A percentile compares a stretch with the other conserved stretches of the same genome.
Conservation (phyloP, 495 filamentous ascomycete genomes). For the Penicillium herquei region DNA sequence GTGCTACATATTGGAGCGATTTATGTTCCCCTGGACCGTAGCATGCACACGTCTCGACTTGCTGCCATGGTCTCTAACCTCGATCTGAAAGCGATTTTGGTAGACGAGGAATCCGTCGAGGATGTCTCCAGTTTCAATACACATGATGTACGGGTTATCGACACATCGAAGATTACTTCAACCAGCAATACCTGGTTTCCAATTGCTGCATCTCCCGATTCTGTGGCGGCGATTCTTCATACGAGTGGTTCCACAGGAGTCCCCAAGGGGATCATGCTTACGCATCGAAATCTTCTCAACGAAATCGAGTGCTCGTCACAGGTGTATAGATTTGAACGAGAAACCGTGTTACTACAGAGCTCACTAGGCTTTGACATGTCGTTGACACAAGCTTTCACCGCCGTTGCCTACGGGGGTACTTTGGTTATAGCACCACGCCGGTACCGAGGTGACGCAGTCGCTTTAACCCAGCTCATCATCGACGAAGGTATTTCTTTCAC, state of each 20-base stretch:
- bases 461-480: constrained; percentile 28
- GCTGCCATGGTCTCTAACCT: too few species aligned
- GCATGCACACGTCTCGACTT: too few species aligned
- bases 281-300: constrained; percentile 27
- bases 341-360: constrained; percentile 35
- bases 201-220: background rate
- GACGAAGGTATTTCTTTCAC: constrained; percentile 33
- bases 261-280: constrained; percentile 38
- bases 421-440: constrained; percentile 19
- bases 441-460: constrained; percentile 25
- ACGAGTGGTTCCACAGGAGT: constrained; percentile 37
- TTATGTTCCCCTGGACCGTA: too few species aligned
- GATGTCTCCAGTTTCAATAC: too few species aligned
- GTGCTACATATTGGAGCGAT: too few species aligned
- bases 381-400: constrained; percentile 26
- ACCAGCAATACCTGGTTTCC: too few species aligned
- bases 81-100: too few species aligned
- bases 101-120: too few species aligned
- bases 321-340: constrained; percentile 2
- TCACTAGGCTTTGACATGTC: constrained; percentile 33
- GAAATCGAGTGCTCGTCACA: constrained; percentile 22
- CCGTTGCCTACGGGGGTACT: constrained; percentile 27
- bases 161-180: too few species aligned
- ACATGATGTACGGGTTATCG: too few species aligned
- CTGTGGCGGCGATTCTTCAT: constrained; percentile 30